Evolutionary conservation across 768 basidiomycete genomes (phyloP), one percentile per base, ranked within the genome.

Genomic region (Phylloporus sp.): DNA sequence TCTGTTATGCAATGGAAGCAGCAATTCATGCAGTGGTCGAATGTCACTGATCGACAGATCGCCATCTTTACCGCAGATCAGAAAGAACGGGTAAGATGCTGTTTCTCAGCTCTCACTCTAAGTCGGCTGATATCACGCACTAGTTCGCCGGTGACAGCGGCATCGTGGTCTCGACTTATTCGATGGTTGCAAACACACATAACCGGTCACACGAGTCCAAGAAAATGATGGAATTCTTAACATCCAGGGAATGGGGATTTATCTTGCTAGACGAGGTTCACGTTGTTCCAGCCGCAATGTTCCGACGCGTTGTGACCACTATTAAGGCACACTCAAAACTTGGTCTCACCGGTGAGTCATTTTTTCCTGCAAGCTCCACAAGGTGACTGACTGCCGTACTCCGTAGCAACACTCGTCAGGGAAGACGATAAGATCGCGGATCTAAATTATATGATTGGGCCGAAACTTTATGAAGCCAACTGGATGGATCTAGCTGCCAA

Each of bases 401-500:
- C 29, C 36, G 27, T 64, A 95, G 97, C 97, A 4, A 99, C 97
- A 3, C 85, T 99, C 36, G 97, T 99, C 23, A 88, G 97, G 53
- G 97, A 99, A 72, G 97, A 99, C 64, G 97, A 99, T 70, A 97
- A 97, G 74, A 98, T 99, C 63, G 87, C 88, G 15, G 97, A 99
- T 72, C 76, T 99, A 50, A 98, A 98, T 66, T 99, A 98, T 65
- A 91, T 98, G 86, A 98, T 99, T 68, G 97, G 97, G 7, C 97
- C 97, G 10, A 99, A 99, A 71, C 79, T 99, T 27, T 99, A 99
- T 66, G 97, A 99, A 72, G 97, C 97, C 5, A 99, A 99, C 67
- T 99, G 97, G 97, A 98, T 99, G 95, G 97, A 99, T 70, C 83
- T 99, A 59, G 97, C 97, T 47, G 93, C 92, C 54, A 98, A 98